Percentiles rank a stretch among this genome's conserved stretches.
Evolutionary conservation across 2,329 filamentous ascomycete genomes (phyloP).

Genomic region (Fusarium begoniae): DNA sequence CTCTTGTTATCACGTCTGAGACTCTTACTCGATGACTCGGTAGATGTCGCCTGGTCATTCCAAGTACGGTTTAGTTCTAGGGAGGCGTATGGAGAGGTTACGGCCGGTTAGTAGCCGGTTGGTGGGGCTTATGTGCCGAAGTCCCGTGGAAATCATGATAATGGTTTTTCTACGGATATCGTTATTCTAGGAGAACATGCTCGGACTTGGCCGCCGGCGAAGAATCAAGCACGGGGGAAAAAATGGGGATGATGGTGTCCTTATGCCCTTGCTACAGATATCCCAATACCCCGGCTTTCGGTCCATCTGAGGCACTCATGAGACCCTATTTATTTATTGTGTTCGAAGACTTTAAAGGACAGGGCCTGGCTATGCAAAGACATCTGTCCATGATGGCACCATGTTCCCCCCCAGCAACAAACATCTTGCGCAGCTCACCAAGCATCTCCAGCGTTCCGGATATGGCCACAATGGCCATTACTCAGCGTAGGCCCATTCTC

Average conservation of each 20-base stretch:
- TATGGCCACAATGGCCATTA: neutral
- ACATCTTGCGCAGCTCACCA: neutral
- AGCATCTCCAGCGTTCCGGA: neutral
- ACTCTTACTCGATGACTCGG: neutral
- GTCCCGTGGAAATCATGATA: conserved; percentile 1
- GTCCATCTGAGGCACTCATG: neutral
- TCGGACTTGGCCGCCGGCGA: neutral
- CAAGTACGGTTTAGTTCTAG: neutral
- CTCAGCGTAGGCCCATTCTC: neutral
- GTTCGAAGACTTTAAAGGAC: neutral
- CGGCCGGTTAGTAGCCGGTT: conserved; percentile 6
- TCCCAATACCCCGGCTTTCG: too few species aligned
- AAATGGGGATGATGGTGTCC: neutral
- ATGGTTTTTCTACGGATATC: neutral
- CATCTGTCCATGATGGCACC: neutral
- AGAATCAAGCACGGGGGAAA: too few species aligned
- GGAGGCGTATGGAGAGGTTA: neutral
- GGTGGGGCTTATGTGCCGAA: conserved; percentile 7
- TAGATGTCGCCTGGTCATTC: conserved; percentile 16
- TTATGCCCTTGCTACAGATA: neutral
- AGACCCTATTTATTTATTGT: too few species aligned
- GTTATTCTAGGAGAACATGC: neutral
- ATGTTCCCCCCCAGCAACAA: too few species aligned
- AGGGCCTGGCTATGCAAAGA: fast-evolving
- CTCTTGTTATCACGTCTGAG: neutral